These are phyloP conservation scores for Drechslera avenae DNA, from an alignment of 2,329 filamentous ascomycete genomes.

Conservation along the genomic window DNA sequence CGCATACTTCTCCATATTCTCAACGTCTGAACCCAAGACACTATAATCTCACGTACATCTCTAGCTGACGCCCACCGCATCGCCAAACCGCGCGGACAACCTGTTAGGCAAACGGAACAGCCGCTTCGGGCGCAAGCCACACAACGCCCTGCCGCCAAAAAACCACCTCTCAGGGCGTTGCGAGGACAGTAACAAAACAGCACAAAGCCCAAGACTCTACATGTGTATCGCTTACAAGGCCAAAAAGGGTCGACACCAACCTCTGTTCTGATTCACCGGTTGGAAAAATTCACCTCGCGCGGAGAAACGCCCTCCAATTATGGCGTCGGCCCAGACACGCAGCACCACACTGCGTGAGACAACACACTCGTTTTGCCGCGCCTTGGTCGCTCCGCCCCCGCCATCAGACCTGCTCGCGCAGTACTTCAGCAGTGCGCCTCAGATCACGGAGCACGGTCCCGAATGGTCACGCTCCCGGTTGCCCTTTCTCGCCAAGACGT, in stretches of 20 bases:
- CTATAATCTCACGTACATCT: conserved; percentile 17
- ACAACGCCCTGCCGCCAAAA: background rate
- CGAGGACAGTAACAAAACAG: too few species aligned
- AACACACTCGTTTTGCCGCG: conserved; percentile 37
- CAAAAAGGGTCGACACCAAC: background rate
- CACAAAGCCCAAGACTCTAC: too few species aligned
- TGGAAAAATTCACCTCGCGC: background rate
- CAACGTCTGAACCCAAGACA: background rate
- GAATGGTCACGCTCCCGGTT: conserved; percentile 44
- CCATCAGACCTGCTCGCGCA: conserved; percentile 32
- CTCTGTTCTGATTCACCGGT: conserved; percentile 1
- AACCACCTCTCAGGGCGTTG: conserved; percentile 3
- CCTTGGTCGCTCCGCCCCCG: conserved; percentile 33
- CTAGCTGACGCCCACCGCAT: conserved; percentile 17
- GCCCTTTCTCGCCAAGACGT: conserved; percentile 49
- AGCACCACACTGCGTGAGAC: conserved; percentile 28
- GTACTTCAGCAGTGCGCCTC: conserved; percentile 36
- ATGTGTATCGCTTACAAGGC: conserved; percentile 3
- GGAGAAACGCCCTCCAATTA: conserved; percentile 6
- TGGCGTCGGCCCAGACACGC: conserved; percentile 15
- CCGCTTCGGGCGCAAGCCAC: conserved; percentile 11
- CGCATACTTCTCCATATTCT: conserved; percentile 1
- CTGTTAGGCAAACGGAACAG: conserved; percentile 10
- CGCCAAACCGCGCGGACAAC: conserved; percentile 13
- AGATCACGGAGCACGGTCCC: conserved; percentile 52